These are phyloP conservation scores for Zygosaccharomyces pseudobailii DNA, from an alignment of 1,139 yeast species.

Conservation along the genomic window DNA sequence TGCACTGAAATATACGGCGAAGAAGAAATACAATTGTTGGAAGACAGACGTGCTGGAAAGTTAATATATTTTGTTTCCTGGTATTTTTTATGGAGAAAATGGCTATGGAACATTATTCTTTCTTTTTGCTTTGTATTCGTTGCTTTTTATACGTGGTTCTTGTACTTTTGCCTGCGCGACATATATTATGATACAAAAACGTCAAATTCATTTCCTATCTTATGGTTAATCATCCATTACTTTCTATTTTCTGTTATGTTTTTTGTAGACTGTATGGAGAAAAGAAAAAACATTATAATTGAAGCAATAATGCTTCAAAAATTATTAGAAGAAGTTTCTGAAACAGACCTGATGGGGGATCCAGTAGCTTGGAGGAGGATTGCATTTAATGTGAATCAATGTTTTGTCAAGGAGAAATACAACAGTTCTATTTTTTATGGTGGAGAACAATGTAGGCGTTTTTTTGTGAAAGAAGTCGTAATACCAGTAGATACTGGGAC, in stretches of 20 bases:
- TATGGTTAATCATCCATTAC: neutral
- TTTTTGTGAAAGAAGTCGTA: neutral
- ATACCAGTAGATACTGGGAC: neutral
- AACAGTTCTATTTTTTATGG: neutral
- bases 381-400: neutral
- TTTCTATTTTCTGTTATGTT: neutral
- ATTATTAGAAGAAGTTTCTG: neutral
- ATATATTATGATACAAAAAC: neutral
- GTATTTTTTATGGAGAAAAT: neutral
- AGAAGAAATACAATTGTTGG: neutral
- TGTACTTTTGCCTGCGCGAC: too few relatives aligned
- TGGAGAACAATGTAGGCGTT: neutral
- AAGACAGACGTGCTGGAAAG: neutral
- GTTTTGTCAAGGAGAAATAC: neutral
- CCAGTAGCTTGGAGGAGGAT: neutral
- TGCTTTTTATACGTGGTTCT: too few relatives aligned
- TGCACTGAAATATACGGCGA: neutral
- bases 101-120: neutral
- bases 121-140: too few relatives aligned
- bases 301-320: neutral
- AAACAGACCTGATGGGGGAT: slow-evolving; percentile 1
- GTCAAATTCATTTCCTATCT: neutral
- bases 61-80: too few relatives aligned
- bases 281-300: neutral
- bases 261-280: neutral